These are phyloP conservation scores for Paracorniculantispora psalliotae DNA, from an alignment of 2,329 filamentous ascomycete species.

Conservation along the genomic window DNA sequence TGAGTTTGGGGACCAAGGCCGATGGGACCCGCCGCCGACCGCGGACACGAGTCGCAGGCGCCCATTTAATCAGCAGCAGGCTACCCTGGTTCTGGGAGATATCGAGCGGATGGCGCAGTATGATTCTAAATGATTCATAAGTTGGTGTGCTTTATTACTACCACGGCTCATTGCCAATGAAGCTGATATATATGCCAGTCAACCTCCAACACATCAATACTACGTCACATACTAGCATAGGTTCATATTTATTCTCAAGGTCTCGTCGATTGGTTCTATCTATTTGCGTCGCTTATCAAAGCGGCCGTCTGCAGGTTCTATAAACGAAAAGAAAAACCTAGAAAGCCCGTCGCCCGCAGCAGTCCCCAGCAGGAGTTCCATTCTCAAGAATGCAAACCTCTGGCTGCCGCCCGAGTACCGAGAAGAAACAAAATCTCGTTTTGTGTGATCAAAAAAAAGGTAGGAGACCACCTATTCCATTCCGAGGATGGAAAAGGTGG, in stretches of 20 bases:
- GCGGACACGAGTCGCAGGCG: slow-evolving; percentile 1
- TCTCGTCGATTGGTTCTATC: slow-evolving; percentile 11
- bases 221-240: background rate
- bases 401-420: slow-evolving; percentile 10
- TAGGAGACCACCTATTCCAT: background rate
- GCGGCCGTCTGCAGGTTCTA: background rate
- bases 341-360: slow-evolving; percentile 11
- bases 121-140: background rate
- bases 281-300: background rate
- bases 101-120: background rate
- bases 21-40: slow-evolving; percentile 13
- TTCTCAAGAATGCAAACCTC: background rate
- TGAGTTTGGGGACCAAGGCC: background rate
- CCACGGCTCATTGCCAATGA: too few relatives aligned
- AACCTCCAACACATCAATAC: background rate
- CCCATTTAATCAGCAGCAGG: slow-evolving; percentile 9
- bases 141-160: too few relatives aligned
- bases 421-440: slow-evolving; percentile 8
- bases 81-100: background rate
- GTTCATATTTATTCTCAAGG: background rate
- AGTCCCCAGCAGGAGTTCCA: slow-evolving; percentile 5
- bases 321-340: background rate
- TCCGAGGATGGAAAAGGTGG: background rate
- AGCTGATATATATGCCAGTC: too few relatives aligned
- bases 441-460: background rate